Base-by-base conservation (phyloP, 2,329 filamentous ascomycete species). In the Geosmithia flava region DNA sequence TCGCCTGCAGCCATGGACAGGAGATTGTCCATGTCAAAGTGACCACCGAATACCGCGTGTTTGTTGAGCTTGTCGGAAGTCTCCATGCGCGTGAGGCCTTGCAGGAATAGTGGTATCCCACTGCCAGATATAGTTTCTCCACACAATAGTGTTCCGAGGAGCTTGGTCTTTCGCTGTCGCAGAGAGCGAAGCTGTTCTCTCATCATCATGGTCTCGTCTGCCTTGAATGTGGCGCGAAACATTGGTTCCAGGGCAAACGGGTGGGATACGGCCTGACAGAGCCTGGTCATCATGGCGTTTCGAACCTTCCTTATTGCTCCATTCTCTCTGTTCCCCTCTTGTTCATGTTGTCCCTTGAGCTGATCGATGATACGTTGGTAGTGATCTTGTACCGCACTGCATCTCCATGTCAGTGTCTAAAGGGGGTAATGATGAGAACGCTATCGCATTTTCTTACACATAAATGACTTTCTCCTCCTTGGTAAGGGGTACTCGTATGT, bases 201-300 rank as follows among this genome's bases (percentile, higher is more conserved):
- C 2, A 46, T 17, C n/a, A 23, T 23, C 11, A 33, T 11, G n/a
- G 30, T 11, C 8, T 46, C 16, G 10, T 29, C 33, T 15, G 11
- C 20, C 19, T n/a, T 45, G 13, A 2, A 52, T 10, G 0, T 11
- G 5, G 5, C 45, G 8, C 42, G 51, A 10, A 63, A 47, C n/a
- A 59, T 46, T 1, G n/a, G 51, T 15, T 66, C 62, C 0, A 65
- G 49, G 11, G 53, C 55, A 45, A 62, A 62, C 0, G 54, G 40
- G 20, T 66, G 63, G 0, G 62, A 65, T 0, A 55, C 47, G 0
- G 52, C 48, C 39, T 62, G 59, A 0, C 57, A 50, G 0, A 56
- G n/a, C 0, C 53, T 48, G 20, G 44, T 45, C 42, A 39, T 23
- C 5, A 39, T 48, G 3, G 39, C 29, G 7, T 20, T 15, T 2